phyloP scores from a whole-genome alignment of 768 basidiomycete species.

The Amyloporia xantha region DNA sequence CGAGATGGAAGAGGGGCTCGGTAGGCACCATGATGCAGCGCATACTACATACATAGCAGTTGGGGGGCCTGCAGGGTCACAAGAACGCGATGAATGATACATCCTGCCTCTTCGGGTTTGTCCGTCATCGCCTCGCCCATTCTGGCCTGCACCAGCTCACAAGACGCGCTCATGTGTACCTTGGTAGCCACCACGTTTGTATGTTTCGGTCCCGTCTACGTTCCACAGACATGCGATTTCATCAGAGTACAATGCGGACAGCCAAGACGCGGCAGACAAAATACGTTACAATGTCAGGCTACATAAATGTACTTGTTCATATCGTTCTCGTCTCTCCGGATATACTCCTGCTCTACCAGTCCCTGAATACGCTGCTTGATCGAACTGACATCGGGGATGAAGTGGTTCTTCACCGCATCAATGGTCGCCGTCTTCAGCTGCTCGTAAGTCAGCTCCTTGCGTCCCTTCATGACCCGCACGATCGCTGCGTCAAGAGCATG shows the following conservation, averaged over 20 bases:
- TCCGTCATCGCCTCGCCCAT: background rate
- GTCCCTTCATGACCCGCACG: slow-evolving; percentile 92
- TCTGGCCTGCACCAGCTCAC: background rate
- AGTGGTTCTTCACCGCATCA: slow-evolving; percentile 82
- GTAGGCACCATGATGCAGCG: no score
- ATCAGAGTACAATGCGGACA: background rate
- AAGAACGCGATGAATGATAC: background rate
- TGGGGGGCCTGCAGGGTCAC: background rate
- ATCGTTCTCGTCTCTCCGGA: slow-evolving; percentile 70
- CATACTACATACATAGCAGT: no score
- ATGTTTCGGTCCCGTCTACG: background rate
- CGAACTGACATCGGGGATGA: slow-evolving; percentile 73
- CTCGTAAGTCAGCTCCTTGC: slow-evolving; percentile 77
- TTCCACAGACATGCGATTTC: background rate
- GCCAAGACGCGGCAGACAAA: no score
- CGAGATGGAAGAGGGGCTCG: background rate
- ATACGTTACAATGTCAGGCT: slow-evolving; percentile 37
- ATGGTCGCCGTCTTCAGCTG: slow-evolving; percentile 79
- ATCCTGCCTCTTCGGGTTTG: background rate
- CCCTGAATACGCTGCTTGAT: slow-evolving; percentile 83
- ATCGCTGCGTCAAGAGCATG: slow-evolving; percentile 90
- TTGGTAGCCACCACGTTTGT: no score
- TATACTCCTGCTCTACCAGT: slow-evolving; percentile 82
- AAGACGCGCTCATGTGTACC: background rate
- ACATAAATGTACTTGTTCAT: slow-evolving; percentile 73